These are phyloP conservation scores for Pelargonium citronellum DNA, from an alignment of 441 rosid species.

Conservation along the genomic window DNA sequence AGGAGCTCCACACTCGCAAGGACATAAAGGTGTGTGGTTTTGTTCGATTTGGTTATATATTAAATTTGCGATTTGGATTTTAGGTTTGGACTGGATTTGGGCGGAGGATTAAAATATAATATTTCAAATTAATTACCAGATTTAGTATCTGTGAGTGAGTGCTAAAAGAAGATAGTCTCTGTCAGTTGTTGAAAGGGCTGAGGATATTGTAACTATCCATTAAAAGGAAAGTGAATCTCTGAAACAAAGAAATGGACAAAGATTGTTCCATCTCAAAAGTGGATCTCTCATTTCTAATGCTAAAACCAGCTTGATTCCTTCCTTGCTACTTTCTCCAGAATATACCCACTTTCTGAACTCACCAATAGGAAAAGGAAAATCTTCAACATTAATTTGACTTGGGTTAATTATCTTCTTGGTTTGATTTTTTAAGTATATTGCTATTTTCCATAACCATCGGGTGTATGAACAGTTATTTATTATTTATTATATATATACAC, in stretches of 20 bases:
- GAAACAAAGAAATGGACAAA: too few relatives aligned
- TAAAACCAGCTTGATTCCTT: background rate
- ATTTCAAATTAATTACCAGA: background rate
- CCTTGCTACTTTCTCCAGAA: too few relatives aligned
- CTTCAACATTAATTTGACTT: too few relatives aligned
- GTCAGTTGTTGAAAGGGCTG: background rate
- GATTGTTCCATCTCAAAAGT: background rate
- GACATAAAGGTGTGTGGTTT: conserved; percentile 41
- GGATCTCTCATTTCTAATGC: background rate
- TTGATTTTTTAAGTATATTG: too few relatives aligned
- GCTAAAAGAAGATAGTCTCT: background rate
- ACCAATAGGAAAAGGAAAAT: too few relatives aligned
- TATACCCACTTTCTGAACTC: too few relatives aligned
- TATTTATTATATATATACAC: too few relatives aligned
- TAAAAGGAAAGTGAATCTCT: too few relatives aligned
- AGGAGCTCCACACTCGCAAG: conserved; percentile 34
- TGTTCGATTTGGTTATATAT: background rate
- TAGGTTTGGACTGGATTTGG: background rate
- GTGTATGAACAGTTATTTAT: too few relatives aligned
- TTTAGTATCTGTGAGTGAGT: background rate
- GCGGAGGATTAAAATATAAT: background rate
- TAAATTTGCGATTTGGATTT: background rate
- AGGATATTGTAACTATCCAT: background rate
- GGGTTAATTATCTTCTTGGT: too few relatives aligned
- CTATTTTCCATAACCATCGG: too few relatives aligned